A percentile compares a stretch with the other conserved stretches of the same genome.
phyloP scores from a whole-genome alignment of 179 eudicot species.

The Silene noctiflora region DNA sequence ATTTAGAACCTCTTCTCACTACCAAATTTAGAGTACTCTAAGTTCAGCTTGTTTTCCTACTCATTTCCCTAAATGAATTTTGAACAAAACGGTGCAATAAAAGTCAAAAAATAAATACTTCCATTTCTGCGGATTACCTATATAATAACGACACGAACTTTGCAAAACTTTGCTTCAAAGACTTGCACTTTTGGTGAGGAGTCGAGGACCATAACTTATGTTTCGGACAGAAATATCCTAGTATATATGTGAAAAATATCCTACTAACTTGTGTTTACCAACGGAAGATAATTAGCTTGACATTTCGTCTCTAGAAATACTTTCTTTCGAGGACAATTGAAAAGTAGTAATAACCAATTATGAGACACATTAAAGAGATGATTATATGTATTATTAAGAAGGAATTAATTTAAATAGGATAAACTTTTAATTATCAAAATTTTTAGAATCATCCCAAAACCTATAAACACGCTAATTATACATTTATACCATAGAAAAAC shows the following conservation, averaged over 20 bases:
- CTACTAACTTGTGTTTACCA: neutral
- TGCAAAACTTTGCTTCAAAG: no score
- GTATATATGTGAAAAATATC: neutral
- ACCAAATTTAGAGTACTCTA: constrained; percentile 9
- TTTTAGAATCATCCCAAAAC: neutral
- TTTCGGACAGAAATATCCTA: neutral
- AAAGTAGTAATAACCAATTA: neutral
- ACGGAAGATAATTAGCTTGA: neutral
- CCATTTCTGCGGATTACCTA: neutral
- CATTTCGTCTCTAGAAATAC: neutral
- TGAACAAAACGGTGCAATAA: neutral
- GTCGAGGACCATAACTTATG: neutral
- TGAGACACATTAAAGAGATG: neutral
- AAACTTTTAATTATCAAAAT: neutral
- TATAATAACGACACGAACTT: neutral
- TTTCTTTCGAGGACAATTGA: neutral
- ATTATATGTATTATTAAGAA: neutral
- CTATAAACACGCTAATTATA: neutral
- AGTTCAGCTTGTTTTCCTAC: neutral
- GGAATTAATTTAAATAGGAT: no score
- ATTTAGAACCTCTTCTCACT: neutral
- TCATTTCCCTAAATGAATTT: neutral
- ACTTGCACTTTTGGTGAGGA: neutral
- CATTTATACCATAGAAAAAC: neutral
- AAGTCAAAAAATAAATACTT: neutral